Evolutionary conservation across 306 rosid species (phyloP), one percentile per base, ranked within the genome.

Genomic region (Trifolium pratense): DNA sequence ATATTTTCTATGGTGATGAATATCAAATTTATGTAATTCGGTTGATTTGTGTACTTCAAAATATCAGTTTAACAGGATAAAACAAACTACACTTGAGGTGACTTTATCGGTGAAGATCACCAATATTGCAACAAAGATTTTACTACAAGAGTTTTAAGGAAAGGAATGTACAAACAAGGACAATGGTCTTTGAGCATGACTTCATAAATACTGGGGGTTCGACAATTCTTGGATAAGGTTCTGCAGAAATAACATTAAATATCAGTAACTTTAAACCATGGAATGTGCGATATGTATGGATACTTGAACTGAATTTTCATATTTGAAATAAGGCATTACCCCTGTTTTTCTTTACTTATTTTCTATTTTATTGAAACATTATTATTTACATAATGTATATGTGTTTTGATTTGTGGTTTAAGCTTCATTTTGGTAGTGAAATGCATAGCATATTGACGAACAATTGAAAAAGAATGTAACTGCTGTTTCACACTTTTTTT

Each of bases 141-240:
- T 37, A 21, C 68, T 74, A 59, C 36, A 81, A 80, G 85, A 83
- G 80, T 73, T 80, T 64, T 71, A 61, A 85, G 86, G 80, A 77
- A 85, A 89, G 97, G 87, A 89, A 94, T 88, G 98, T 91, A 89
- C 98, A 91, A 91, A 91, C 98, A 94, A 94, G 98, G 82, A 94
- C 80, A 81, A 94, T 71, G 79, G 96, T 83, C 85, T 88, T 88
- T 80, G 89, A 77, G 76, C 85, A 73, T 23, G 83, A 76, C 82
- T 86, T 84, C 71, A 73, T 59, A 64, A 89, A 83, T 68, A 68
- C 53, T 63, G 88, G 82, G 81, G 84, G 80, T 66, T 87, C 83
- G 77, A 91, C 78, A 53, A 60, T 52, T 83, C 78, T 82, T 6
- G 90, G 87, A 70, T 48, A 45, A 71, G 68, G 48, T 75, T 94